A percentile compares a stretch with the other conserved stretches of the same genome.
These are phyloP conservation scores for Pseudozyma flocculosa DNA, from an alignment of 1,284 basidiomycete species.

Conservation along the genomic window DNA sequence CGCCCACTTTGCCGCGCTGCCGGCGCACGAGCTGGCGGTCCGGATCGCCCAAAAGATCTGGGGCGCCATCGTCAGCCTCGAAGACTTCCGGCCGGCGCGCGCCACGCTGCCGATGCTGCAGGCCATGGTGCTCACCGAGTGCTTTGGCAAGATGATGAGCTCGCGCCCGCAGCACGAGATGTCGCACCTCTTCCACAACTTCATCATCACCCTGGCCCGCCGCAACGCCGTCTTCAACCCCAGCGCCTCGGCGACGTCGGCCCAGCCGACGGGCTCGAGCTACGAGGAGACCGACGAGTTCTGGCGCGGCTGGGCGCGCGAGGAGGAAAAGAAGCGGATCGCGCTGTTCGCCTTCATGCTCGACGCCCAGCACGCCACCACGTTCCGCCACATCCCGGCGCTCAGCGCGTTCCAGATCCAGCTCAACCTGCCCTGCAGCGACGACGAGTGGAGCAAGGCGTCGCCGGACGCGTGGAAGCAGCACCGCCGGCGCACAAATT, in stretches of 20 bases:
- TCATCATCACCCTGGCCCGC: conserved; percentile 43
- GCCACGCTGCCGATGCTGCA: conserved; percentile 44
- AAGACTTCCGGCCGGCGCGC: conserved; percentile 41
- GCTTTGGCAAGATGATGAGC: conserved; percentile 45
- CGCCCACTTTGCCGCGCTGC: conserved; percentile 40
- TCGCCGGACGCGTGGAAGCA: conserved; percentile 33
- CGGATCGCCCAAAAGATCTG: conserved; percentile 44
- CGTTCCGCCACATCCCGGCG: conserved; percentile 44
- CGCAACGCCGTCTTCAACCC: conserved; percentile 45
- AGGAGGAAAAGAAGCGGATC: conserved; percentile 48
- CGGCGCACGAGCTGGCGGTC: conserved; percentile 37
- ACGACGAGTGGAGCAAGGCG: conserved; percentile 39
- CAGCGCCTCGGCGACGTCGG: conserved; percentile 9
- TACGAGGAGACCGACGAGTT: conserved; percentile 30
- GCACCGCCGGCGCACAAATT: conserved; percentile 22
- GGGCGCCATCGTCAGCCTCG: conserved; percentile 42
- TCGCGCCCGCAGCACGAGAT: conserved; percentile 45
- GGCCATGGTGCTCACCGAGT: conserved; percentile 42
- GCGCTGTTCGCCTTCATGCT: conserved; percentile 43
- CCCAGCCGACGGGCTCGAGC: neutral
- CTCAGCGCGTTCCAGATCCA: conserved; percentile 42
- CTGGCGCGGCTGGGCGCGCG: conserved; percentile 42
- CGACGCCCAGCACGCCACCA: conserved; percentile 39
- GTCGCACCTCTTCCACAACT: conserved; percentile 48
- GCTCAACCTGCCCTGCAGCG: conserved; percentile 35